phyloP scores from a whole-genome alignment of 208 protist genomes.

The Leishmania major region DNA sequence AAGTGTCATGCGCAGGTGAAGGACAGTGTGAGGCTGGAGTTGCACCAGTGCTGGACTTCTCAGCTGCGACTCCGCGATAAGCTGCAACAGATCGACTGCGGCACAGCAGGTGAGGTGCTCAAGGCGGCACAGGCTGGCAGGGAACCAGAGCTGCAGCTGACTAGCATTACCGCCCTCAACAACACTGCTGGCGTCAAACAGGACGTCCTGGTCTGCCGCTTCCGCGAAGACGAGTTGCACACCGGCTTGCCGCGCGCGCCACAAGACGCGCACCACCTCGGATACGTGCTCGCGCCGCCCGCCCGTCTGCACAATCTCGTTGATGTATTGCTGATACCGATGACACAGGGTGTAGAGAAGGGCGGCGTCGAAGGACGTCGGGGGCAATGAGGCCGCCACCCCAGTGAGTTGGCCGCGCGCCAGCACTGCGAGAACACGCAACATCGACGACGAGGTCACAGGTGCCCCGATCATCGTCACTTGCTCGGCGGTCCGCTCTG shows the following conservation, averaged over 20 bases:
- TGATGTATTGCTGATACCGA: constrained; percentile 13
- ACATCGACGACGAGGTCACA: constrained; percentile 1
- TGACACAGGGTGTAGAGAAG: constrained; percentile 11
- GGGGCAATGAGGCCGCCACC: background rate
- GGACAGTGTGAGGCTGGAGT: background rate
- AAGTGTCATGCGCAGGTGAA: constrained; percentile 2
- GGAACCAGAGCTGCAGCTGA: constrained; percentile 1
- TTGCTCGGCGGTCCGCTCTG: background rate
- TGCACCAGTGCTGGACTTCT: background rate
- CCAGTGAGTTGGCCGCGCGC: background rate
- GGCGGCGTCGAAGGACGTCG: background rate
- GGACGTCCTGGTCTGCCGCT: background rate
- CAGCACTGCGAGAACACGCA: constrained; percentile 8
- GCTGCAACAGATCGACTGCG: constrained; percentile 17
- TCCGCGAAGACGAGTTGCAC: constrained; percentile 9
- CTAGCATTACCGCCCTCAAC: background rate
- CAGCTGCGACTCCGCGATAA: constrained; percentile 6
- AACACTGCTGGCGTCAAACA: background rate
- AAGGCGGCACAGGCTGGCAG: background rate
- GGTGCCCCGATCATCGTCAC: background rate
- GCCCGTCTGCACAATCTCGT: background rate
- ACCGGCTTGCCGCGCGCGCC: constrained; percentile 9
- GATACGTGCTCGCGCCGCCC: background rate
- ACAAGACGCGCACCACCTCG: constrained; percentile 12
- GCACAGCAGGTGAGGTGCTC: background rate